phyloP scores from a whole-genome alignment of 495 filamentous ascomycete genomes.

The Niebla homalea region DNA sequence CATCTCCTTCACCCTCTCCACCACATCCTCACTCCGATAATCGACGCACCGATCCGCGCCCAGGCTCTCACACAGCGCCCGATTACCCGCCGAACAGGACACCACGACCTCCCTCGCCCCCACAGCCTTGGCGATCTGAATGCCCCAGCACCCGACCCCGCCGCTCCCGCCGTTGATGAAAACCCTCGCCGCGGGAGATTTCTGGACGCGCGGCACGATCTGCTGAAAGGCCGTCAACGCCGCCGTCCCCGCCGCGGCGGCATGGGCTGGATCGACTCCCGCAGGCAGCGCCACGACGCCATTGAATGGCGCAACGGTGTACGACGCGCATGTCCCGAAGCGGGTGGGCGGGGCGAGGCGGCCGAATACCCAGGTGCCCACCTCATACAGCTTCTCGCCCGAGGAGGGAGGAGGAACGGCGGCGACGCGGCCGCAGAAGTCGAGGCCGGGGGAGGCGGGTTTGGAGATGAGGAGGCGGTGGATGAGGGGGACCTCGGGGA shows the following conservation, averaged over 20 bases:
- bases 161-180: constrained; percentile 50
- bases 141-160: constrained; percentile 36
- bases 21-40: constrained; percentile 36
- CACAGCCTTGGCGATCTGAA: constrained; percentile 44
- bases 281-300: too few species aligned
- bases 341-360: constrained; percentile 22
- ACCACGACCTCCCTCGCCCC: constrained; percentile 38
- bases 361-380: constrained; percentile 48
- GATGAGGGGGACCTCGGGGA: constrained; percentile 38
- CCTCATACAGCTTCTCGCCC: constrained; percentile 10
- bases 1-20: constrained; percentile 28
- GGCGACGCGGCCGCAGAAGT: constrained; percentile 50
- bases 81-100: constrained; percentile 37
- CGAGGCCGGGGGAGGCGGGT: constrained; percentile 45
- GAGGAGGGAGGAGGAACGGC: constrained; percentile 2
- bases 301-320: constrained; percentile 21
- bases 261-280: constrained; percentile 28
- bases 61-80: constrained; percentile 34
- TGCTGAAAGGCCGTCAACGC: constrained; percentile 39
- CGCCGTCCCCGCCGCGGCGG: constrained; percentile 28
- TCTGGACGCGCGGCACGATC: constrained; percentile 33
- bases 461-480: constrained; percentile 28
- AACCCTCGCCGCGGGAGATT: constrained; percentile 17
- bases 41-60: constrained; percentile 49
- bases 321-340: constrained; percentile 45